Evolutionary conservation across 495 filamentous ascomycete species (phyloP).

Genomic region (Aspergillus cavernicola): DNA sequence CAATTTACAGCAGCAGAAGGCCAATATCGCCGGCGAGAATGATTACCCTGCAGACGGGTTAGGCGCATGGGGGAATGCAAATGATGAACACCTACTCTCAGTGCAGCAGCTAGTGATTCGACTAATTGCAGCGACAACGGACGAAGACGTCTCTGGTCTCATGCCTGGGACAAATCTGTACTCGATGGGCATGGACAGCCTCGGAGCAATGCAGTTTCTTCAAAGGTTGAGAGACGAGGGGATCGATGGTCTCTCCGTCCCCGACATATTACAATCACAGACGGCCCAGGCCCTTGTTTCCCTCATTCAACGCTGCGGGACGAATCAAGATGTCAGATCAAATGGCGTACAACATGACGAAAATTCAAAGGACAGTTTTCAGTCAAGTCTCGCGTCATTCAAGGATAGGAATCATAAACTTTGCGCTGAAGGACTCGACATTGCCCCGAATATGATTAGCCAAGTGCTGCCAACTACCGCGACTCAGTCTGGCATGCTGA

Average conservation of each 20-base stretch:
- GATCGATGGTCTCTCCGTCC: slow-evolving; percentile 26
- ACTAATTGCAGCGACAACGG: slow-evolving; percentile 45
- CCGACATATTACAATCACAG: slow-evolving; percentile 20
- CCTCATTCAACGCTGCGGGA: neutral
- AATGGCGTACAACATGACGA: neutral
- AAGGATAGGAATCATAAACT: slow-evolving; percentile 5
- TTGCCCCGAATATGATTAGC: slow-evolving; percentile 49
- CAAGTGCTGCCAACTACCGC: slow-evolving; percentile 68
- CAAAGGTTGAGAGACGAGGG: slow-evolving; percentile 21
- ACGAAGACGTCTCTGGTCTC: slow-evolving; percentile 39
- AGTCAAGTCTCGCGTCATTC: slow-evolving; percentile 6
- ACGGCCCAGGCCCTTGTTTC: slow-evolving; percentile 33
- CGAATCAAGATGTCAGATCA: neutral
- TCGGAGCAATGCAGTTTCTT: slow-evolving; percentile 63
- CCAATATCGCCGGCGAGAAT: neutral
- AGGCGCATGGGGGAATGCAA: neutral
- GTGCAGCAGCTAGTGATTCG: slow-evolving; percentile 14
- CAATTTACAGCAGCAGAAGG: neutral
- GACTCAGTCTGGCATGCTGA: slow-evolving; percentile 72
- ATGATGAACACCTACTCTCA: neutral
- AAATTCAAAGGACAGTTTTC: neutral
- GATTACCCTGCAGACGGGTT: neutral
- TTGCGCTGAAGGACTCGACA: slow-evolving; percentile 42
- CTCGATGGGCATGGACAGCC: slow-evolving; percentile 73
- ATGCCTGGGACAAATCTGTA: slow-evolving; percentile 57